These are phyloP conservation scores for Penicillium sp. DNA, from an alignment of 2,329 filamentous ascomycete species.

Conservation along the genomic window DNA sequence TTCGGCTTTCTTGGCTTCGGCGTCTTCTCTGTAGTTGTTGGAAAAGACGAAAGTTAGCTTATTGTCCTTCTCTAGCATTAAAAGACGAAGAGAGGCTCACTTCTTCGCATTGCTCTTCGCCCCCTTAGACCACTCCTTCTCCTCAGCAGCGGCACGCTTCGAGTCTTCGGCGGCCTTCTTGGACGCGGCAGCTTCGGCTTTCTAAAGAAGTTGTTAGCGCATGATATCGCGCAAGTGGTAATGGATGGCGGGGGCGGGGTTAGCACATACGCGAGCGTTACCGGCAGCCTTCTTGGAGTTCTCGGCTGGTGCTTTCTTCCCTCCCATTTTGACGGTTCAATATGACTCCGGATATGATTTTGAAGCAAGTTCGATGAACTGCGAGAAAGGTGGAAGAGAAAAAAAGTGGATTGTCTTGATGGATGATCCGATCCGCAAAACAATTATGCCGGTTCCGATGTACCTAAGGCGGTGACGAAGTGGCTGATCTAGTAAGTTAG, in stretches of 20 bases:
- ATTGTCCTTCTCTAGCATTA: not conserved
- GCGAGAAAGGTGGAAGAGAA: slow-evolving; percentile 10
- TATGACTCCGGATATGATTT: slow-evolving; percentile 1
- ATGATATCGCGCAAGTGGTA: slow-evolving; percentile 17
- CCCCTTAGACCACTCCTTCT: slow-evolving; percentile 80
- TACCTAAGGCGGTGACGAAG: slow-evolving; percentile 24
- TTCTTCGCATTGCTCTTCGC: slow-evolving; percentile 85
- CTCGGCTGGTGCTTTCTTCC: slow-evolving; percentile 68
- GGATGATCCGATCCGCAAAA: slow-evolving; percentile 30
- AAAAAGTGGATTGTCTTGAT: slow-evolving; percentile 21
- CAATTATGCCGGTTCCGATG: slow-evolving; percentile 32
- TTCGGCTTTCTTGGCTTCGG: slow-evolving; percentile 81
- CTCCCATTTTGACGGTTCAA: slow-evolving; percentile 62
- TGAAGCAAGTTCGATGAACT: slow-evolving; percentile 7
- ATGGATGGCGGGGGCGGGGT: slow-evolving; percentile 34
- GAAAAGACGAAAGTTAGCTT: not conserved
- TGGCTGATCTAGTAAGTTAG: slow-evolving; percentile 10
- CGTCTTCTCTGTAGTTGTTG: slow-evolving; percentile 68
- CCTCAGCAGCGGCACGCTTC: slow-evolving; percentile 69
- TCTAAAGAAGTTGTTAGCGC: slow-evolving; percentile 56
- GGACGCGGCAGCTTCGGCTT: slow-evolving; percentile 81
- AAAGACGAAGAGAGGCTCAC: slow-evolving; percentile 51
- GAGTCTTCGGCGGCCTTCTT: slow-evolving; percentile 75
- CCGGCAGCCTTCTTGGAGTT: slow-evolving; percentile 88
- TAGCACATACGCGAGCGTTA: slow-evolving; percentile 63